phyloP scores from a whole-genome alignment of 768 basidiomycete genomes.

The Leccinum olivaceopallidum region DNA sequence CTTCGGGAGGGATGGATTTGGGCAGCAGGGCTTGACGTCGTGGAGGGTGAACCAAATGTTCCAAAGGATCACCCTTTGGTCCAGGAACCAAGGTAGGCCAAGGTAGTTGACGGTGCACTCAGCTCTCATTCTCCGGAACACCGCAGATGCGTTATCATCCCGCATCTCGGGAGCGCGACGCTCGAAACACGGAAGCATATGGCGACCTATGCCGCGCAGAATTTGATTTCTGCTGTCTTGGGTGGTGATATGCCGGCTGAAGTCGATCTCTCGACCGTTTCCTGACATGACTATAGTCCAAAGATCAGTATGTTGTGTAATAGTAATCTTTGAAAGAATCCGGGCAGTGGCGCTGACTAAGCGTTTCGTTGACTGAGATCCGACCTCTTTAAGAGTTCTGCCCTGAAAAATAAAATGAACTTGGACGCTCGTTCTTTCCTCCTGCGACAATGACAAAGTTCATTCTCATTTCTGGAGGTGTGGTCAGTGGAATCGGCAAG shows the following conservation, averaged over 20 bases:
- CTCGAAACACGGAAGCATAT: conserved; percentile 80
- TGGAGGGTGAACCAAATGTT: conserved; percentile 88
- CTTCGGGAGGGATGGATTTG: conserved; percentile 78
- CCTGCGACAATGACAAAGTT: conserved; percentile 79
- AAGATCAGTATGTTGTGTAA: neutral
- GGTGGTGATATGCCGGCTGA: conserved; percentile 63
- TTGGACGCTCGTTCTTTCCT: conserved; percentile 1
- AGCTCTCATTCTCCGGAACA: neutral
- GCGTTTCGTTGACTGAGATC: neutral
- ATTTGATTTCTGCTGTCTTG: conserved; percentile 46
- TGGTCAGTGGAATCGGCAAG: conserved; percentile 98
- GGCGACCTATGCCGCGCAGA: conserved; percentile 74
- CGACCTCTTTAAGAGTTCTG: conserved; percentile 1
- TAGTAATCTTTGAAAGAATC: neutral
- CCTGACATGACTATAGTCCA: neutral
- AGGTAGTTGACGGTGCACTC: neutral
- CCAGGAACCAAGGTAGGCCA: conserved; percentile 64
- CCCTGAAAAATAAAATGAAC: neutral
- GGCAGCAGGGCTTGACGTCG: conserved; percentile 92
- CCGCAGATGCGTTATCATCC: conserved; percentile 73
- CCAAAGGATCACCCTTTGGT: conserved; percentile 75
- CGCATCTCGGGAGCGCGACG: conserved; percentile 92
- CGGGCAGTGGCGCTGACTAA: neutral
- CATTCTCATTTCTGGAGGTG: conserved; percentile 95
- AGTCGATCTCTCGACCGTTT: conserved; percentile 33